These are phyloP conservation scores for Nectriaceae sp. DNA, from an alignment of 2,329 filamentous ascomycete species.

Conservation along the genomic window DNA sequence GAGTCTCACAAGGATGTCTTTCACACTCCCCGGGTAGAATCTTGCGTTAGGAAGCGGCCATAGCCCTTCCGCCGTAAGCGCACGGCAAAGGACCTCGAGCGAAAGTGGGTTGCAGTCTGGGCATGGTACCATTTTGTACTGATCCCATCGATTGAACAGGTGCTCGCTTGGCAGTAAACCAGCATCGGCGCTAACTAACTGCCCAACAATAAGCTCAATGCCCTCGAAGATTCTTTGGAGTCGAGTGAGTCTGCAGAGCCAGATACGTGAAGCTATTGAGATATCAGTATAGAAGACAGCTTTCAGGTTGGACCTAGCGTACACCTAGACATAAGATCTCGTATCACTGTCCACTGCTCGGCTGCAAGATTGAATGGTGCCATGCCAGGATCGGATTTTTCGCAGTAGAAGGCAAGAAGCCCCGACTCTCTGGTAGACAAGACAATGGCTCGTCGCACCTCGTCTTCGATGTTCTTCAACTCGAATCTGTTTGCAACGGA, in stretches of 20 bases:
- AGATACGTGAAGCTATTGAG: conserved; percentile 6
- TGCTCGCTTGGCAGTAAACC: conserved; percentile 12
- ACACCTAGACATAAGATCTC: neutral
- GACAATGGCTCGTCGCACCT: conserved; percentile 1
- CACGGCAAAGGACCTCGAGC: conserved; percentile 2
- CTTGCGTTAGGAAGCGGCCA: conserved; percentile 8
- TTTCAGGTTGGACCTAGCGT: neutral
- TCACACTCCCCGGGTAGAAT: conserved; percentile 5
- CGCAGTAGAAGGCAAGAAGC: neutral
- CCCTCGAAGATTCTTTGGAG: conserved; percentile 8
- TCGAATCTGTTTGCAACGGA: conserved; percentile 12
- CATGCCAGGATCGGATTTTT: neutral
- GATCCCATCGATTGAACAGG: conserved; percentile 2
- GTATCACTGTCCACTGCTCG: conserved; percentile 1
- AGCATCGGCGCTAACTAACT: conserved; percentile 5
- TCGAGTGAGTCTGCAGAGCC: conserved; percentile 1
- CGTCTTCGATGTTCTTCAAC: neutral
- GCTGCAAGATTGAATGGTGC: neutral
- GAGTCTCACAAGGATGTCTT: conserved; percentile 8
- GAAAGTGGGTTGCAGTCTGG: conserved; percentile 4
- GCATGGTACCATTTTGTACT: conserved; percentile 12
- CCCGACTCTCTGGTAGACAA: conserved; percentile 1
- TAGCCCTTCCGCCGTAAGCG: conserved; percentile 2
- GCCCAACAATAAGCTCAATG: conserved; percentile 14
- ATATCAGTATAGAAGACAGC: neutral